Conservation (phyloP, 371 early-diverging fungal species). For the Dinochytrium kinnereticum region DNA sequence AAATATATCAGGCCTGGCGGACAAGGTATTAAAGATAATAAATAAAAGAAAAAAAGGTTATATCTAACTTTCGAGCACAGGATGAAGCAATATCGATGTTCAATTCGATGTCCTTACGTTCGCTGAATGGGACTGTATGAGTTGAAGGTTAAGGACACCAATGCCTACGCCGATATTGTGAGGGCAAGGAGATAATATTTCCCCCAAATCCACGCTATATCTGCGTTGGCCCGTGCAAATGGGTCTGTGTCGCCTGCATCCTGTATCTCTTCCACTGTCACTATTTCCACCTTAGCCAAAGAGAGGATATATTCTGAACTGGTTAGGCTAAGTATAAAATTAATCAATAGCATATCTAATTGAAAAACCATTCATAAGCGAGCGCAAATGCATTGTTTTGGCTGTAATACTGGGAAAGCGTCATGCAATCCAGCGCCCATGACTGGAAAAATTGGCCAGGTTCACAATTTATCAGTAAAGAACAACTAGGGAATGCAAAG, state of each 20-base stretch:
- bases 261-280: too few species aligned
- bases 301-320: neutral
- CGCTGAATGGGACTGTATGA: too few species aligned
- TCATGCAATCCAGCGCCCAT: conserved; percentile 6
- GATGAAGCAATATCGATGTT: neutral
- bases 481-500: neutral
- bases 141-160: too few species aligned
- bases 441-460: neutral
- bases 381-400: neutral
- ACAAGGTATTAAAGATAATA: too few species aligned
- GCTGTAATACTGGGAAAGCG: neutral
- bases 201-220: conserved; percentile 5
- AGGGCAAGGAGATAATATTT: neutral
- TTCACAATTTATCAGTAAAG: neutral
- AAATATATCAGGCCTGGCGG: too few species aligned
- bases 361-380: neutral
- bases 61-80: too few species aligned
- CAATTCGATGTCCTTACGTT: neutral
- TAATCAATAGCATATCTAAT: neutral
- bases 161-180: neutral
- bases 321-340: neutral
- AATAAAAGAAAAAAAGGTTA: too few species aligned
- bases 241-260: neutral
- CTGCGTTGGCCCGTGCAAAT: neutral
- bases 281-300: neutral